These are phyloP conservation scores for Mycosphaerelloides madeirae DNA, from an alignment of 2,329 filamentous ascomycete genomes.

Conservation along the genomic window DNA sequence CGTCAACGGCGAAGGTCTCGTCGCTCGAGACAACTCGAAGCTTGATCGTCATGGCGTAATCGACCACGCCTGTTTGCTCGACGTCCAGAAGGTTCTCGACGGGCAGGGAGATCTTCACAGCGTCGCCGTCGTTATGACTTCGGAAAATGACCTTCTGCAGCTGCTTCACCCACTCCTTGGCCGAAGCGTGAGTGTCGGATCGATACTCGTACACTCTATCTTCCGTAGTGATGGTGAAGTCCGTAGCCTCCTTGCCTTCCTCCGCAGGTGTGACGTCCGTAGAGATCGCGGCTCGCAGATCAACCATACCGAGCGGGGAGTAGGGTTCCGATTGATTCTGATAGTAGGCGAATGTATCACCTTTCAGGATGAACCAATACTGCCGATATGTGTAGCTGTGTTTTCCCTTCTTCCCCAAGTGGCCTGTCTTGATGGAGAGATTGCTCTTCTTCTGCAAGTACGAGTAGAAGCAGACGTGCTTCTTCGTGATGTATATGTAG, in stretches of 20 bases:
- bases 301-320: conserved; percentile 87
- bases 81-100: conserved; percentile 87
- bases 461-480: conserved; percentile 94
- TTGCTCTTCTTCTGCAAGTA: conserved; percentile 91
- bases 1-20: conserved; percentile 91
- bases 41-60: conserved; percentile 90
- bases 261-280: conserved; percentile 56
- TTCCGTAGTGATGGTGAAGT: conserved; percentile 77
- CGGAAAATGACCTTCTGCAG: conserved; percentile 93
- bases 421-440: conserved; percentile 76
- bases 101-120: conserved; percentile 90
- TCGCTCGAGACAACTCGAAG: conserved; percentile 89
- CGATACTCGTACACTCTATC: conserved; percentile 80
- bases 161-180: conserved; percentile 94
- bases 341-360: conserved; percentile 88
- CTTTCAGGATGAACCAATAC: conserved; percentile 91
- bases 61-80: conserved; percentile 83
- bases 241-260: conserved; percentile 59
- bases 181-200: conserved; percentile 80
- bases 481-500: conserved; percentile 90
- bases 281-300: conserved; percentile 85
- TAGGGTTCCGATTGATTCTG: conserved; percentile 78
- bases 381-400: conserved; percentile 82
- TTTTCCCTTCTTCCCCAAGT: conserved; percentile 80
- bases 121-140: conserved; percentile 93